Evolutionary conservation across 257 asterid species (phyloP).

Genomic region (Henckelia pumila): DNA sequence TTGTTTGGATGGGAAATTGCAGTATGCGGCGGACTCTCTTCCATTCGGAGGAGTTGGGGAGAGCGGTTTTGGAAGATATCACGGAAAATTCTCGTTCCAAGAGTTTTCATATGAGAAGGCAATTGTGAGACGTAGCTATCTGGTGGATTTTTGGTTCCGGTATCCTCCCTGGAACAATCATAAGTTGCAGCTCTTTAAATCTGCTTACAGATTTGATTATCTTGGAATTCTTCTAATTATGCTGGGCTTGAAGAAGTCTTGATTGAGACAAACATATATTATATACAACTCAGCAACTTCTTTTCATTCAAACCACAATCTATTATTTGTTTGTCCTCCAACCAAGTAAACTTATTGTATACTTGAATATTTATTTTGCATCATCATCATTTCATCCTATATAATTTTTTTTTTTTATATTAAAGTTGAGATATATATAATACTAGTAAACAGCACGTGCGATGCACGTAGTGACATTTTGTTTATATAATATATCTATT

Average conservation of each 20-base stretch:
- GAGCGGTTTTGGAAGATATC: constrained; percentile 78
- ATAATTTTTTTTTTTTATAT: too few relatives aligned
- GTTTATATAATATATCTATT: too few relatives aligned
- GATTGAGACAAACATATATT: too few relatives aligned
- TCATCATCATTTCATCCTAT: too few relatives aligned
- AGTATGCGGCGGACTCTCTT: constrained; percentile 64
- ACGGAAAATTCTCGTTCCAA: constrained; percentile 76
- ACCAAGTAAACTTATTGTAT: too few relatives aligned
- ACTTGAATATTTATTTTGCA: too few relatives aligned
- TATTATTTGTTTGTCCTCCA: too few relatives aligned
- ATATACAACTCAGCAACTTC: too few relatives aligned
- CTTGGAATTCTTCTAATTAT: constrained; percentile 48
- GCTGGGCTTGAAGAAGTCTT: constrained; percentile 57
- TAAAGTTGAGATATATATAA: too few relatives aligned
- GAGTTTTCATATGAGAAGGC: constrained; percentile 66
- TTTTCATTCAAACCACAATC: too few relatives aligned
- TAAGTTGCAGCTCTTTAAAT: constrained; percentile 50
- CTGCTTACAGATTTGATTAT: constrained; percentile 55
- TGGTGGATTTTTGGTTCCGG: constrained; percentile 75
- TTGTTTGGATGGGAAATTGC: not conserved
- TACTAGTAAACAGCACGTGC: too few relatives aligned
- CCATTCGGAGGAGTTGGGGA: constrained; percentile 93
- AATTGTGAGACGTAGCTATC: constrained; percentile 37
- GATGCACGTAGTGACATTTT: too few relatives aligned
- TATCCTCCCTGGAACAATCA: constrained; percentile 78